Evolutionary conservation across 495 filamentous ascomycete genomes (phyloP).

Genomic region (Aspergillus wentii): DNA sequence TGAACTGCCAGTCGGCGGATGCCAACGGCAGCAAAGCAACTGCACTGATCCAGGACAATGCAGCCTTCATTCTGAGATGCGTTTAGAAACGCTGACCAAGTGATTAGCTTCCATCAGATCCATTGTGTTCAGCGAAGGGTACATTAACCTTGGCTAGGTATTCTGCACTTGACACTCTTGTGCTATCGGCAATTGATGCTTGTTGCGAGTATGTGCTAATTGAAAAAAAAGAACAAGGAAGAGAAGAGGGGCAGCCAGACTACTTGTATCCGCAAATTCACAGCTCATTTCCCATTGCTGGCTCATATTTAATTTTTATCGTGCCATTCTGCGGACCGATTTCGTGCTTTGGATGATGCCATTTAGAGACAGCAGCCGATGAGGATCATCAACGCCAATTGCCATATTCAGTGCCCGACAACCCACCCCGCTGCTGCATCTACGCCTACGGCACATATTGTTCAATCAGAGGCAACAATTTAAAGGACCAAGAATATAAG

Average conservation of each 20-base stretch:
- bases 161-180: slow-evolving; percentile 37
- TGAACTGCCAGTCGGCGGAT: slow-evolving; percentile 51
- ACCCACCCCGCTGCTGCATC: no score
- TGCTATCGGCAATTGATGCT: no score
- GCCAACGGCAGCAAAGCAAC: slow-evolving; percentile 21
- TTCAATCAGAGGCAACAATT: no score
- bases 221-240: not conserved
- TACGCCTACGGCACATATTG: no score
- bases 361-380: no score
- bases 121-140: slow-evolving; percentile 37
- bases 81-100: no score
- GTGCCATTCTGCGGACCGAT: not conserved
- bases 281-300: no score
- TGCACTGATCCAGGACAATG: slow-evolving; percentile 13
- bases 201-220: not conserved
- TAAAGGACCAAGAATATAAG: no score
- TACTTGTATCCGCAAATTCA: not conserved
- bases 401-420: slow-evolving; percentile 4
- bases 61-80: slow-evolving; percentile 11
- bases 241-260: not conserved
- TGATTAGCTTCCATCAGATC: slow-evolving; percentile 37
- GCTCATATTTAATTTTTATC: not conserved
- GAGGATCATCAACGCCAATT: not conserved
- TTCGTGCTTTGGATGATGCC: no score
- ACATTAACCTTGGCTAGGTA: slow-evolving; percentile 53